Evolutionary conservation across 2,329 filamentous ascomycete genomes (phyloP).

Genomic region (Aureobasidium sp.): DNA sequence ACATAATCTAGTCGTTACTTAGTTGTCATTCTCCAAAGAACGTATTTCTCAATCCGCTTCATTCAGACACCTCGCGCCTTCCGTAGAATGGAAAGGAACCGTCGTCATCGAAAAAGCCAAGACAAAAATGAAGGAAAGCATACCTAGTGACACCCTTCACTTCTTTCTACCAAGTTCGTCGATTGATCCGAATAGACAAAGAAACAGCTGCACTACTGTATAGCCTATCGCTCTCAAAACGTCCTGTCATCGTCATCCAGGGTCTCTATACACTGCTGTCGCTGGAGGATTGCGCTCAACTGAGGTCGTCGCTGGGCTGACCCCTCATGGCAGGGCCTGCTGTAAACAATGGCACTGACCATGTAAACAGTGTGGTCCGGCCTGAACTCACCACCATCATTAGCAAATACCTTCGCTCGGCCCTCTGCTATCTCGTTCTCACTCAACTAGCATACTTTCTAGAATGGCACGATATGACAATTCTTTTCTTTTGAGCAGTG

Average conservation of each 20-base stretch:
- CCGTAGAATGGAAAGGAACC: constrained; percentile 3
- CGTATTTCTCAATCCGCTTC: not conserved
- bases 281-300: not conserved
- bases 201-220: not conserved
- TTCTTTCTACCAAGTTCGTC: not conserved
- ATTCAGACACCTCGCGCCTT: not conserved
- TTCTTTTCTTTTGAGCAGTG: constrained; percentile 6
- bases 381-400: constrained; percentile 4
- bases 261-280: not conserved
- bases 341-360: constrained; percentile 6
- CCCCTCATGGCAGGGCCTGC: not conserved
- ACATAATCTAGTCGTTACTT: not conserved
- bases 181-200: too few relatives aligned
- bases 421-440: not conserved
- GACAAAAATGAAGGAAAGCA: constrained; percentile 9
- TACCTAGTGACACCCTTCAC: not conserved
- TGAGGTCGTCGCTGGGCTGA: not conserved
- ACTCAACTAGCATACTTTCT: not conserved
- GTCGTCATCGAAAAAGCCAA: constrained; percentile 9
- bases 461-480: not conserved
- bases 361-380: constrained; percentile 6
- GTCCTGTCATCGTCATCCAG: not conserved
- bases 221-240: not conserved
- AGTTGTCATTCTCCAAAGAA: not conserved
- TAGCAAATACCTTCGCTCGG: constrained; percentile 1